These are phyloP conservation scores for Annulohypoxylon maeteangense DNA, from an alignment of 495 filamentous ascomycete species.

Conservation along the genomic window DNA sequence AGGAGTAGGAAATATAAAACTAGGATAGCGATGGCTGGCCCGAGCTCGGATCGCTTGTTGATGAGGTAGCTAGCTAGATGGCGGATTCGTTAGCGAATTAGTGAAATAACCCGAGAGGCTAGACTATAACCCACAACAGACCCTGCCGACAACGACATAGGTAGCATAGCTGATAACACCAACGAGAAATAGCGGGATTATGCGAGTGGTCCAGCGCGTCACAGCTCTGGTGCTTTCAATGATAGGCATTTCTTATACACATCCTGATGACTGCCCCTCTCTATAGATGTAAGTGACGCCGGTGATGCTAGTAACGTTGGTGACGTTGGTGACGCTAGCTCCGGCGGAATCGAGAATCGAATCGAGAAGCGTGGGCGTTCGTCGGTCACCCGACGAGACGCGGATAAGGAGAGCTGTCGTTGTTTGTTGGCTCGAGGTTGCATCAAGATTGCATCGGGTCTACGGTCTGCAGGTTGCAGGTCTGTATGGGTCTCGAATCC, in stretches of 20 bases:
- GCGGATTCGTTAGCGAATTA: slow-evolving; percentile 9
- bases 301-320: not conserved
- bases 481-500: slow-evolving; percentile 11
- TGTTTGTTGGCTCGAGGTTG: slow-evolving; percentile 25
- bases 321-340: not conserved
- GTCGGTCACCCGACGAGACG: slow-evolving; percentile 34
- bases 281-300: not conserved
- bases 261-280: slow-evolving; percentile 37
- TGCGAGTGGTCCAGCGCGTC: slow-evolving; percentile 59
- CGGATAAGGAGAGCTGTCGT: slow-evolving; percentile 22
- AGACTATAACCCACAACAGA: slow-evolving; percentile 52
- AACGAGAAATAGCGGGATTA: slow-evolving; percentile 54
- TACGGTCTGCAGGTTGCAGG: slow-evolving; percentile 4
- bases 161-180: slow-evolving; percentile 53
- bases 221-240: slow-evolving; percentile 50
- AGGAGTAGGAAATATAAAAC: slow-evolving; percentile 77
- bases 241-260: slow-evolving; percentile 43
- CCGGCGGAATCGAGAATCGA: not conserved
- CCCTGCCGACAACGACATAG: slow-evolving; percentile 54
- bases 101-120: not conserved
- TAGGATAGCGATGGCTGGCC: slow-evolving; percentile 73
- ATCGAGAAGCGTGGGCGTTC: slow-evolving; percentile 11
- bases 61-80: slow-evolving; percentile 72
- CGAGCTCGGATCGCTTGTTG: slow-evolving; percentile 58
- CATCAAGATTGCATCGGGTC: slow-evolving; percentile 37